These are phyloP conservation scores for Phytophthora multivora DNA, from an alignment of 352 stramenopile genomes.

Conservation along the genomic window DNA sequence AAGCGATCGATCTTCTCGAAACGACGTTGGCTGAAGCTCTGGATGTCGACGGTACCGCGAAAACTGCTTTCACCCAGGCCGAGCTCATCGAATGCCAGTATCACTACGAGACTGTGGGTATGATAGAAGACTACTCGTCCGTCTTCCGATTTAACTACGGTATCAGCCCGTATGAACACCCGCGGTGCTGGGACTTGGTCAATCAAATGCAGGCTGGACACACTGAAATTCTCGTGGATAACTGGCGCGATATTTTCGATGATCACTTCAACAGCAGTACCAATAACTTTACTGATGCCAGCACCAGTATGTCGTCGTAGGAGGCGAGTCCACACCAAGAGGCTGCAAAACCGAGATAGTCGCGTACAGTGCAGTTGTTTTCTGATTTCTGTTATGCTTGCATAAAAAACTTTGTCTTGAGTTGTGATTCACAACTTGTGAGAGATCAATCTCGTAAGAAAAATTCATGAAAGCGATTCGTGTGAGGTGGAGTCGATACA, in stretches of 20 bases:
- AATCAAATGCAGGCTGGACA: slow-evolving; percentile 8
- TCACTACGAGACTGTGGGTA: slow-evolving; percentile 22
- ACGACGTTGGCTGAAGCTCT: slow-evolving; percentile 17
- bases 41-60: slow-evolving; percentile 25
- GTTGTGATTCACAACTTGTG: no score
- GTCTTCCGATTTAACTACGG: slow-evolving; percentile 36
- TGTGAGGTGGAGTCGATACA: no score
- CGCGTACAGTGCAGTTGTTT: no score
- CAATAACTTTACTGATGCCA: background rate
- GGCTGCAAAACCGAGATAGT: no score
- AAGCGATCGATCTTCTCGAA: slow-evolving; percentile 27
- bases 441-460: no score
- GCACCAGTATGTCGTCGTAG: background rate
- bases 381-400: no score
- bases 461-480: no score
- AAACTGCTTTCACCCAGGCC: slow-evolving; percentile 33
- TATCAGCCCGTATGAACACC: slow-evolving; percentile 10
- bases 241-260: slow-evolving; percentile 21
- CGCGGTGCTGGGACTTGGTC: slow-evolving; percentile 32
- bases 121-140: slow-evolving; percentile 39
- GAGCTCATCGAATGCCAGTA: slow-evolving; percentile 44
- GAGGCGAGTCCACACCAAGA: no score
- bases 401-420: no score
- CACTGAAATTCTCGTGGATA: slow-evolving; percentile 13
- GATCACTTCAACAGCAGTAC: slow-evolving; percentile 4